phyloP scores from a whole-genome alignment of 768 basidiomycete species.

The Xerocomellus amylosporus region DNA sequence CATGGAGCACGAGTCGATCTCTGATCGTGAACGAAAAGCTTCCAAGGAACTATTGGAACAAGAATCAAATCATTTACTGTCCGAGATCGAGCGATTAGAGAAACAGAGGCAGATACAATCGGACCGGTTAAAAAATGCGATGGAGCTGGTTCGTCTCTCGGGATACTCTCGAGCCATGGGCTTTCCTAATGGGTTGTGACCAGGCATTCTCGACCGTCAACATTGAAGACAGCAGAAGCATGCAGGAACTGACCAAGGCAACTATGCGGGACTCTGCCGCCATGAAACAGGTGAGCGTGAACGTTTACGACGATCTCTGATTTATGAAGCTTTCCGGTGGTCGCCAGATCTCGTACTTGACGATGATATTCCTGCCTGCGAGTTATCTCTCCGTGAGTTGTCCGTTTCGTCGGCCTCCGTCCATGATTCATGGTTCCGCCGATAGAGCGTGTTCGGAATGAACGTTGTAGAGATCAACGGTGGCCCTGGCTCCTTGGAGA shows the following conservation, averaged over 20 bases:
- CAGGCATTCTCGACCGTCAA: slow-evolving; percentile 62
- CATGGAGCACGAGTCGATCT: slow-evolving; percentile 31
- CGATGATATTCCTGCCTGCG: slow-evolving; percentile 61
- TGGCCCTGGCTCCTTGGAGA: slow-evolving; percentile 24
- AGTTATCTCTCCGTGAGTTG: slow-evolving; percentile 38
- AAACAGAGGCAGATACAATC: slow-evolving; percentile 28
- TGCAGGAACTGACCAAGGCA: slow-evolving; percentile 49
- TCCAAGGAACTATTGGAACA: slow-evolving; percentile 13
- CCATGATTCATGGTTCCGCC: slow-evolving; percentile 1
- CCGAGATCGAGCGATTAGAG: slow-evolving; percentile 42
- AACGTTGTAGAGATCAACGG: slow-evolving; percentile 32
- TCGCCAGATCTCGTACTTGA: slow-evolving; percentile 51
- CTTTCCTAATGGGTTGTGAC: not conserved
- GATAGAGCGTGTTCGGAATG: slow-evolving; percentile 34
- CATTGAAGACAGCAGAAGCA: slow-evolving; percentile 53
- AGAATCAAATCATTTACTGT: slow-evolving; percentile 33
- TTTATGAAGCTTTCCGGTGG: not conserved
- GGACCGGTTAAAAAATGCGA: slow-evolving; percentile 33
- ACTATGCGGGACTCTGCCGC: slow-evolving; percentile 42
- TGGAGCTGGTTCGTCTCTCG: slow-evolving; percentile 23
- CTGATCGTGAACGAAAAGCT: not conserved
- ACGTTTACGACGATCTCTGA: not conserved
- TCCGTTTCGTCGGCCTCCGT: too few relatives aligned
- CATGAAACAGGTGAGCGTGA: slow-evolving; percentile 31
- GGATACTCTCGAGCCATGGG: not conserved